Conservation (phyloP, 2,329 filamentous ascomycete genomes). For the Ilyonectria destructans region DNA sequence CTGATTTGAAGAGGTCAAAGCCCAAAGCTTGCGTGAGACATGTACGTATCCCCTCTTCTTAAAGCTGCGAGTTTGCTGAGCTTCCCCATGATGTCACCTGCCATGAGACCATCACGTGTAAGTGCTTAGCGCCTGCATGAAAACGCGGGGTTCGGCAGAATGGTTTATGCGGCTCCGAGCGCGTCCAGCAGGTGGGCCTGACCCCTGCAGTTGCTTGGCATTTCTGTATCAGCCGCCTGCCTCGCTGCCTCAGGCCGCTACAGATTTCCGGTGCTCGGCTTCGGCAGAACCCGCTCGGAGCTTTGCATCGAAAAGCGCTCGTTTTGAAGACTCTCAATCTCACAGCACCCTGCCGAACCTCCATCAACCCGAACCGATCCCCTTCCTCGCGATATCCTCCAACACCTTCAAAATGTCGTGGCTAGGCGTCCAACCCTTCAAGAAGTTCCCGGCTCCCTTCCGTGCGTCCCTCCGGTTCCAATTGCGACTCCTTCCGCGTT, state of each 20-base stretch:
- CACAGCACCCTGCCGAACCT: constrained; percentile 49
- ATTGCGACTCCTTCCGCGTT: constrained; percentile 50
- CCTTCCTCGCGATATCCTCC: constrained; percentile 56
- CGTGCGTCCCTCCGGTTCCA: constrained; percentile 71
- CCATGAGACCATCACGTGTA: constrained; percentile 43
- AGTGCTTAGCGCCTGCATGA: constrained; percentile 42
- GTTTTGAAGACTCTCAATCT: constrained; percentile 56
- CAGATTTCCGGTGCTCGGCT: constrained; percentile 48
- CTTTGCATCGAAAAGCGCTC: constrained; percentile 59
- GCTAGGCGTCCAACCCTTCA: constrained; percentile 76
- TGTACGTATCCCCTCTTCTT: constrained; percentile 51
- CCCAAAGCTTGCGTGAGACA: constrained; percentile 25
- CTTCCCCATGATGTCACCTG: constrained; percentile 50
- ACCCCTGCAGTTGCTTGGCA: constrained; percentile 19
- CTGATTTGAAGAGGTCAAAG: constrained; percentile 37
- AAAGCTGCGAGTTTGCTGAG: constrained; percentile 48
- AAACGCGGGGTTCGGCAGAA: constrained; percentile 50
- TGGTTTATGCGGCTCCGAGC: constrained; percentile 37
- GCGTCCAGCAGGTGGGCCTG: not conserved
- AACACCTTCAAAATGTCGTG: constrained; percentile 78
- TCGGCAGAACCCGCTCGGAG: constrained; percentile 57
- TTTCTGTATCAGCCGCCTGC: too few relatives aligned
- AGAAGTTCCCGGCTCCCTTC: constrained; percentile 87
- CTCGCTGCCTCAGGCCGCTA: constrained; percentile 49
- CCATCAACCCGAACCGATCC: constrained; percentile 56